These are phyloP conservation scores for Aspergillus carbonarius DNA, from an alignment of 2,329 filamentous ascomycete species.

Conservation along the genomic window DNA sequence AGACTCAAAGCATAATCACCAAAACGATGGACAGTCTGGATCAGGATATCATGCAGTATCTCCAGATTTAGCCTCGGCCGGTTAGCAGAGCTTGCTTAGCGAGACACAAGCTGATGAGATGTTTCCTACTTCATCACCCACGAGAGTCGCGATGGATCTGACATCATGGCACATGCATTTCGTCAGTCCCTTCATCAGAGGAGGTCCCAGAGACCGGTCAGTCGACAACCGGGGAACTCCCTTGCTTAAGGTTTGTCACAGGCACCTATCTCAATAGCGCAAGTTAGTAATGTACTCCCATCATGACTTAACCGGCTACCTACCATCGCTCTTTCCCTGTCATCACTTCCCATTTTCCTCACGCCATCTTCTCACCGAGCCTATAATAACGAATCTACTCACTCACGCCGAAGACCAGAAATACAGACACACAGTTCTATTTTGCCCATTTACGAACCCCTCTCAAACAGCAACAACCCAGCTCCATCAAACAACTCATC, in stretches of 20 bases:
- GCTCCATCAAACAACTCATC: not conserved
- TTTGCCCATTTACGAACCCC: not conserved
- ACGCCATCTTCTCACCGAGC: not conserved
- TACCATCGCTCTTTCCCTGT: not conserved
- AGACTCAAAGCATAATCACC: not conserved
- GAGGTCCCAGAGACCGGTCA: not conserved
- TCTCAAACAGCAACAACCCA: not conserved
- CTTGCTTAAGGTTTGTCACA: not conserved
- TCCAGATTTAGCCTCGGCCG: not conserved
- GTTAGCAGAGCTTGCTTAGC: not conserved
- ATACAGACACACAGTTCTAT: not conserved
- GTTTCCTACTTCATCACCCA: not conserved
- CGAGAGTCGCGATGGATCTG: not conserved
- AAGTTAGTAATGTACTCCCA: not conserved
- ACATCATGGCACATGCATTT: conserved; percentile 4
- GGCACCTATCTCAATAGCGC: not conserved
- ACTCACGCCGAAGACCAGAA: not conserved
- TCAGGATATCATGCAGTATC: conserved; percentile 5
- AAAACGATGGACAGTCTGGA: not conserved
- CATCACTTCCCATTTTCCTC: not conserved
- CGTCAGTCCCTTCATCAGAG: not conserved
- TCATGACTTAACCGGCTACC: not conserved
- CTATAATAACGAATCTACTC: not conserved
- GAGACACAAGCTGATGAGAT: not conserved
- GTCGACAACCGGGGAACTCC: not conserved